phyloP scores from a whole-genome alignment of 352 stramenopile species.

The Phytopythium chamaehyphon region DNA sequence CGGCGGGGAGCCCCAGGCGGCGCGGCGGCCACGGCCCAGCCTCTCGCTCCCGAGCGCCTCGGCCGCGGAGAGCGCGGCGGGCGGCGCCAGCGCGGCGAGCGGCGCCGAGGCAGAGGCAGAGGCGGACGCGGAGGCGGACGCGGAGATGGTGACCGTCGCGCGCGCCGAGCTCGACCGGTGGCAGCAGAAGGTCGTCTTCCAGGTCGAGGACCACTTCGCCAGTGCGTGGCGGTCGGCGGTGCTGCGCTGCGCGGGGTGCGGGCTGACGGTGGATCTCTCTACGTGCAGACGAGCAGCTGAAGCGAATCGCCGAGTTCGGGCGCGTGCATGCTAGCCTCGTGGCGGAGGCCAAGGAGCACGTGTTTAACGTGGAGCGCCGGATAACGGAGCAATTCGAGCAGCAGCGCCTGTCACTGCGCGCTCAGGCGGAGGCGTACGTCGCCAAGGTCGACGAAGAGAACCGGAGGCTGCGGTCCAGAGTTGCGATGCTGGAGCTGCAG shows the following conservation, averaged over 20 bases:
- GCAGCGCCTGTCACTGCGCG: constrained; percentile 35
- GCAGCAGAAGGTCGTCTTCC: constrained; percentile 52
- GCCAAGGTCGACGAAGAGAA: constrained; percentile 46
- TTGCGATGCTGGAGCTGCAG: constrained; percentile 23
- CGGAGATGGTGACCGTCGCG: constrained; percentile 37
- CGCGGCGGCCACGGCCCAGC: not conserved
- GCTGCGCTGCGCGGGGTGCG: no score
- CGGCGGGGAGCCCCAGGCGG: no score
- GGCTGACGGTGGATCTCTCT: not conserved
- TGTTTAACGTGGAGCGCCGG: constrained; percentile 52
- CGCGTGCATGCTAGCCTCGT: constrained; percentile 61
- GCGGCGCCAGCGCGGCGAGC: constrained; percentile 10
- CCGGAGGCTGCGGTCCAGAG: constrained; percentile 18
- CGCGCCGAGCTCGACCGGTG: constrained; percentile 57
- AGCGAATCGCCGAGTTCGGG: constrained; percentile 74
- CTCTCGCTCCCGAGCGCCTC: not conserved
- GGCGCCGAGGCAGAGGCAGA: constrained; percentile 6
- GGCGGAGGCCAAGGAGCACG: constrained; percentile 63
- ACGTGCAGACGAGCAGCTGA: constrained; percentile 61
- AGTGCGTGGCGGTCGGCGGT: constrained; percentile 26
- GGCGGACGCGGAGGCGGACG: not conserved
- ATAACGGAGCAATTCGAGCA: constrained; percentile 43
- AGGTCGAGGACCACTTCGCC: constrained; percentile 64
- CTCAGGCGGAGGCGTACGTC: constrained; percentile 51
- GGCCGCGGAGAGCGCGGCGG: constrained; percentile 5